Conservation (phyloP, 345 rosid genomes). For the Iberis pinnata region DNA sequence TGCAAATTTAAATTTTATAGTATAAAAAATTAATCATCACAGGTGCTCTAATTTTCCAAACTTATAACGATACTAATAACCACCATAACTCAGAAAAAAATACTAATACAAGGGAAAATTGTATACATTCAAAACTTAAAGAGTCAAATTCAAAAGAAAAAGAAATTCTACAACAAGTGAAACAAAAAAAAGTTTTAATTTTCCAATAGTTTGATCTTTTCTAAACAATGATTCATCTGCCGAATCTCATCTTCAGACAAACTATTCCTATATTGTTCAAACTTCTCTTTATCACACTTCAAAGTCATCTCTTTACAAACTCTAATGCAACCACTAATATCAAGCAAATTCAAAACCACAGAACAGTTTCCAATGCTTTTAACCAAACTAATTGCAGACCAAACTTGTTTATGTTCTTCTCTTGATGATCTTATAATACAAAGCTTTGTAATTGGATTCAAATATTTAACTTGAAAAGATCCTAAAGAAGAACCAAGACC, state of each 20-base stretch:
- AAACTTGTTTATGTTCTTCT: slow-evolving; percentile 62
- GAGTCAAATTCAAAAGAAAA: slow-evolving; percentile 2
- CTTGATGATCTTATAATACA: slow-evolving; percentile 64
- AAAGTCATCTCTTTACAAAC: slow-evolving; percentile 61
- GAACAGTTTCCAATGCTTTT: slow-evolving; percentile 56
- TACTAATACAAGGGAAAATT: not conserved
- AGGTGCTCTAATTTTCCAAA: not conserved
- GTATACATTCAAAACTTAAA: slow-evolving; percentile 4
- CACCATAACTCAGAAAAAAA: no score
- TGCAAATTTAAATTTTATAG: no score
- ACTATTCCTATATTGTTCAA: slow-evolving; percentile 44
- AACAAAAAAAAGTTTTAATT: slow-evolving; percentile 15
- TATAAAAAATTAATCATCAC: no score
- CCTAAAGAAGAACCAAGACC: slow-evolving; percentile 64
- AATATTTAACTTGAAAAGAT: slow-evolving; percentile 66
- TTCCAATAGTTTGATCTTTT: slow-evolving; percentile 58
- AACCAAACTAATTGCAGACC: slow-evolving; percentile 72
- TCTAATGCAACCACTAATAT: slow-evolving; percentile 57
- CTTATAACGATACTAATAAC: not conserved
- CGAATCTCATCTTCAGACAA: slow-evolving; percentile 45
- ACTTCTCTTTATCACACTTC: slow-evolving; percentile 72
- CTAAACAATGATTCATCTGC: slow-evolving; percentile 53
- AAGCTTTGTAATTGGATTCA: slow-evolving; percentile 64
- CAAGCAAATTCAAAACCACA: slow-evolving; percentile 57
- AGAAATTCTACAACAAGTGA: no score